Evolutionary conservation across 2,329 filamentous ascomycete genomes (phyloP).

Genomic region (Davidsoniella australis): DNA sequence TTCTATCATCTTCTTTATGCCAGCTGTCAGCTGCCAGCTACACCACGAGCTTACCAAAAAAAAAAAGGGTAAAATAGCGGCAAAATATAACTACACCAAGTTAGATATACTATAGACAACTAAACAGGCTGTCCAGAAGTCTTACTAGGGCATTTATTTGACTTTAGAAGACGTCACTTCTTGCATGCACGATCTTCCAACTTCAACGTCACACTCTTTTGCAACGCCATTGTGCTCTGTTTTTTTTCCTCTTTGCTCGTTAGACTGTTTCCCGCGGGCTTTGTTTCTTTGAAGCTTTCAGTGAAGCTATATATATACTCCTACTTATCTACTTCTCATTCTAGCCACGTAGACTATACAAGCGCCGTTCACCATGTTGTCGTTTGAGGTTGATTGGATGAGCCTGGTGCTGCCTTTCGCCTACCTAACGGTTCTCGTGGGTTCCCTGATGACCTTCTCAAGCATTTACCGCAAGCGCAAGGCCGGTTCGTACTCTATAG

Average conservation of each 20-base stretch:
- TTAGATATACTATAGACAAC: background rate
- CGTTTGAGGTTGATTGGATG: conserved; percentile 53
- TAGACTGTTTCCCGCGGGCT: background rate
- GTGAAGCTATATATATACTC: background rate
- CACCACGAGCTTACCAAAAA: too few species aligned
- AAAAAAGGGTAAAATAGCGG: conserved; percentile 6
- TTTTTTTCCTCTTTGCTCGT: background rate
- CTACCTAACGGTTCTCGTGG: conserved; percentile 75
- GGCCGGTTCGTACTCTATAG: conserved; percentile 39
- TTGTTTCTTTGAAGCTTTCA: background rate
- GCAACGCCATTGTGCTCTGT: background rate
- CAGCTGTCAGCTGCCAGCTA: too few species aligned
- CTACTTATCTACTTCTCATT: background rate
- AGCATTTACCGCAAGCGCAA: conserved; percentile 86
- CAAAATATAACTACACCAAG: background rate
- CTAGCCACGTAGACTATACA: background rate
- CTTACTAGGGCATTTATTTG: background rate
- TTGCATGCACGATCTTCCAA: background rate
- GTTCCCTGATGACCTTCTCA: conserved; percentile 82
- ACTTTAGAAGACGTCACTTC: conserved; percentile 9
- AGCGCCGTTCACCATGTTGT: conserved; percentile 25
- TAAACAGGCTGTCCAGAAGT: conserved; percentile 7
- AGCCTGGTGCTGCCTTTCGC: conserved; percentile 73
- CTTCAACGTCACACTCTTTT: conserved; percentile 2
- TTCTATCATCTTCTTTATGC: too few species aligned